Conservation (phyloP, 768 basidiomycete genomes). For the Coprinopsis cinerea region DNA sequence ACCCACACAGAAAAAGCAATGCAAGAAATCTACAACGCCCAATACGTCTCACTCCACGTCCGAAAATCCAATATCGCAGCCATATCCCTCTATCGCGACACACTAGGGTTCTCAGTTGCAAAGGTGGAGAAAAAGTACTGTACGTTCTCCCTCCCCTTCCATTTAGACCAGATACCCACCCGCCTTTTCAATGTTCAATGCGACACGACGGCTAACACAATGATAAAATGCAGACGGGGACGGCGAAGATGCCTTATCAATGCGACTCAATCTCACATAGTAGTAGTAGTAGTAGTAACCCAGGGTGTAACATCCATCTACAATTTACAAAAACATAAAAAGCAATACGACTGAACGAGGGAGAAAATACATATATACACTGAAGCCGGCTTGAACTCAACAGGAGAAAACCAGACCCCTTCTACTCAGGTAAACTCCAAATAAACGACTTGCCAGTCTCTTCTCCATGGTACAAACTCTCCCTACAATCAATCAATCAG, state of each 20-base stretch:
- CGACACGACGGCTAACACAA: too few relatives aligned
- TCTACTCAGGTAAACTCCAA: slow-evolving; percentile 52
- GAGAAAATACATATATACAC: too few relatives aligned
- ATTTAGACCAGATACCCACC: too few relatives aligned
- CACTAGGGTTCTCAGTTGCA: slow-evolving; percentile 83
- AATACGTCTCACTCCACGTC: slow-evolving; percentile 85
- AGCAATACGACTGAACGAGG: too few relatives aligned
- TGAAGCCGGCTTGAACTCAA: too few relatives aligned
- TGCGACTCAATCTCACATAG: slow-evolving; percentile 43
- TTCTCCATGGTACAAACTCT: slow-evolving; percentile 60
- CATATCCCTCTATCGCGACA: slow-evolving; percentile 80
- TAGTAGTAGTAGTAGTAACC: background rate
- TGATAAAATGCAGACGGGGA: too few relatives aligned
- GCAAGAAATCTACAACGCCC: slow-evolving; percentile 78
- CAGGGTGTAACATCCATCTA: background rate
- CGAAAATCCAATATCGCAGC: slow-evolving; percentile 94
- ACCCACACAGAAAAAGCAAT: slow-evolving; percentile 75
- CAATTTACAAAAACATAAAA: slow-evolving; percentile 6
- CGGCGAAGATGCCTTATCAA: slow-evolving; percentile 82
- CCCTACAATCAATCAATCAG: slow-evolving; percentile 28
- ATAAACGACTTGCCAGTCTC: slow-evolving; percentile 52
- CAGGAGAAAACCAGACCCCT: background rate
- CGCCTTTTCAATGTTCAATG: too few relatives aligned
- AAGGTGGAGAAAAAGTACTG: slow-evolving; percentile 89
- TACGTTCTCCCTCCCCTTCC: slow-evolving; percentile 33